Conservation (phyloP, 2,329 filamentous ascomycete genomes). For the Hypoxylon sp. region DNA sequence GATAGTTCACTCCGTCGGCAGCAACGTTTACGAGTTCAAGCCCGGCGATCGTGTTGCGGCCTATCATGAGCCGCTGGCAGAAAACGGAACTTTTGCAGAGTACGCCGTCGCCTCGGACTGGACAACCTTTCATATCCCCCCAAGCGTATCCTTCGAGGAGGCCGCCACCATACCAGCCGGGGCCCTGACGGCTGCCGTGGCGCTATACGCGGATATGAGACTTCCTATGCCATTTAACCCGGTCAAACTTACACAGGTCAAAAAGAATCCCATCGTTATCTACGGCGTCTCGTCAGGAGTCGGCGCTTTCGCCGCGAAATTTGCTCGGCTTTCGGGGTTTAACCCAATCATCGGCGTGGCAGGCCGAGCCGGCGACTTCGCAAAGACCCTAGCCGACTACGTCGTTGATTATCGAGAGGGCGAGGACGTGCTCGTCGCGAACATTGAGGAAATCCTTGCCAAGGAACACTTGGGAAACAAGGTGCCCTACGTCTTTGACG, state of each 20-base stretch:
- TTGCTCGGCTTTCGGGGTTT: constrained; percentile 31
- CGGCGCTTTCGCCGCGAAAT: constrained; percentile 28
- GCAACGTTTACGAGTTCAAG: constrained; percentile 55
- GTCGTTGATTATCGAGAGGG: constrained; percentile 32
- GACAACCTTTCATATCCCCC: constrained; percentile 54
- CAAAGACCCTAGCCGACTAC: constrained; percentile 21
- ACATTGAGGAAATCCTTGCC: constrained; percentile 20
- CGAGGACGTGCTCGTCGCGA: constrained; percentile 21
- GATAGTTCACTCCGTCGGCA: constrained; percentile 57
- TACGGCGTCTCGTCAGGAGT: constrained; percentile 31
- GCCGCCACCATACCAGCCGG: constrained; percentile 55
- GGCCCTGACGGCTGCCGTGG: constrained; percentile 53
- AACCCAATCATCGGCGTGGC: constrained; percentile 33
- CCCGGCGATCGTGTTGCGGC: constrained; percentile 64
- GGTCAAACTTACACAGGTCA: neutral
- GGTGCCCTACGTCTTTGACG: constrained; percentile 26
- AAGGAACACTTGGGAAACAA: constrained; percentile 27
- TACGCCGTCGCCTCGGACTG: constrained; percentile 52
- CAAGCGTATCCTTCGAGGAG: constrained; percentile 49
- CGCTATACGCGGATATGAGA: constrained; percentile 47
- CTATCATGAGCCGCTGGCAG: constrained; percentile 54
- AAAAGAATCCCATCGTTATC: constrained; percentile 24
- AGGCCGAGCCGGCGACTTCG: constrained; percentile 23
- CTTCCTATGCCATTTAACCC: constrained; percentile 49
- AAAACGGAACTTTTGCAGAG: constrained; percentile 51